These are phyloP conservation scores for Phytophthora pini DNA, from an alignment of 352 stramenopile genomes.

Conservation along the genomic window DNA sequence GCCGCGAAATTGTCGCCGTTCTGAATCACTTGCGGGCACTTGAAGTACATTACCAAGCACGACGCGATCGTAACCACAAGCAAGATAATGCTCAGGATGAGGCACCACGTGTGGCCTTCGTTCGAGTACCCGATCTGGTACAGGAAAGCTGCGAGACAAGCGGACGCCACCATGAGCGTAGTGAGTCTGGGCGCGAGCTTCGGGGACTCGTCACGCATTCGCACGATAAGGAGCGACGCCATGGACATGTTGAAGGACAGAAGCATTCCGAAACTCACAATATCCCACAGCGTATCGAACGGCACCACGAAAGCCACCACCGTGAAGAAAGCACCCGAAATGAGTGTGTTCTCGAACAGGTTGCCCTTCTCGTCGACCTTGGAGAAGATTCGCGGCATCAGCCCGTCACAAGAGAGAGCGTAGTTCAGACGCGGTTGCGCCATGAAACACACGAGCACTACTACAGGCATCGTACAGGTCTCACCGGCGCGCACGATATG, in stretches of 20 bases:
- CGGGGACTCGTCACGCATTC: conserved; percentile 62
- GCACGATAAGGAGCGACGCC: conserved; percentile 71
- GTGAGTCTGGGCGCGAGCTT: conserved; percentile 46
- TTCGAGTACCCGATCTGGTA: conserved; percentile 67
- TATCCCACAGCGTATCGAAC: conserved; percentile 85
- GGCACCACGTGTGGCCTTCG: conserved; percentile 31
- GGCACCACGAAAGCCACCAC: conserved; percentile 73
- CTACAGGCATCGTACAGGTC: conserved; percentile 71
- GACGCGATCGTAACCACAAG: conserved; percentile 40
- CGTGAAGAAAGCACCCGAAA: conserved; percentile 73
- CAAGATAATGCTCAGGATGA: conserved; percentile 57
- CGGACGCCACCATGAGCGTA: conserved; percentile 40
- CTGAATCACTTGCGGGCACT: conserved; percentile 62
- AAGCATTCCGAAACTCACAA: conserved; percentile 89
- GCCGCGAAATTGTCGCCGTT: conserved; percentile 64
- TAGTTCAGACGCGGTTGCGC: conserved; percentile 94
- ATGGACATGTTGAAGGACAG: conserved; percentile 90
- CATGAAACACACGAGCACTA: conserved; percentile 94
- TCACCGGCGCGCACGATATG: conserved; percentile 34
- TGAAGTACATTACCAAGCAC: conserved; percentile 49
- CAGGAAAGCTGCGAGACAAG: conserved; percentile 52
- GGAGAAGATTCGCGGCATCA: conserved; percentile 92
- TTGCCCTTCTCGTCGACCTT: conserved; percentile 83
- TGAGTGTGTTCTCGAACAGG: conserved; percentile 80
- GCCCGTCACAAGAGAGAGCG: conserved; percentile 92